Evolutionary conservation across 306 rosid genomes (phyloP).

Genomic region (Hippophae tibetana): DNA sequence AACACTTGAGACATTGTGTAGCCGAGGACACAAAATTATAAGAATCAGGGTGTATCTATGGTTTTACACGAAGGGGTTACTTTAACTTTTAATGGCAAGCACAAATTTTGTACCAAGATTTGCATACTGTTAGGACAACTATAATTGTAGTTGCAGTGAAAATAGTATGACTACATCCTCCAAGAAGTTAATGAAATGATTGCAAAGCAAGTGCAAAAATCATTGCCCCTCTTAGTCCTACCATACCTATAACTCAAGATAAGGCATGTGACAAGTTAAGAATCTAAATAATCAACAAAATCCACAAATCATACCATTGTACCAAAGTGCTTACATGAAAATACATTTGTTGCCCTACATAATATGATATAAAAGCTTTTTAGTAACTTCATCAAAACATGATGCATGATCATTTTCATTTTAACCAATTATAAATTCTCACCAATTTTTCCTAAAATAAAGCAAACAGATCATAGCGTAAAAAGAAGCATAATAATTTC

Average conservation of each 20-base stretch:
- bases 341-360: slow-evolving; percentile 90
- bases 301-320: slow-evolving; percentile 59
- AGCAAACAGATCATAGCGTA: too few relatives aligned
- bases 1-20: slow-evolving; percentile 53
- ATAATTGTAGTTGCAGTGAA: slow-evolving; percentile 96
- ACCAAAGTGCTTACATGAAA: slow-evolving; percentile 96
- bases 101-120: not conserved
- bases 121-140: slow-evolving; percentile 84
- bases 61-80: too few relatives aligned
- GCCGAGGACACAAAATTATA: slow-evolving; percentile 5
- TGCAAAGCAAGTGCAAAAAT: slow-evolving; percentile 98
- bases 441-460: too few relatives aligned
- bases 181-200: slow-evolving; percentile 95
- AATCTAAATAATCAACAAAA: slow-evolving; percentile 12
- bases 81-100: too few relatives aligned
- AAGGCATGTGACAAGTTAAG: not conserved
- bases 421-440: too few relatives aligned
- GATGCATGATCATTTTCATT: too few relatives aligned
- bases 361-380: slow-evolving; percentile 16
- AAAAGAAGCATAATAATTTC: too few relatives aligned
- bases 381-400: slow-evolving; percentile 10
- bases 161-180: slow-evolving; percentile 95
- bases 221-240: slow-evolving; percentile 99
- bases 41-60: not conserved
- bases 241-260: slow-evolving; percentile 18